Conservation (phyloP, 1,284 basidiomycete genomes). For the Apiotrichum porosum region DNA sequence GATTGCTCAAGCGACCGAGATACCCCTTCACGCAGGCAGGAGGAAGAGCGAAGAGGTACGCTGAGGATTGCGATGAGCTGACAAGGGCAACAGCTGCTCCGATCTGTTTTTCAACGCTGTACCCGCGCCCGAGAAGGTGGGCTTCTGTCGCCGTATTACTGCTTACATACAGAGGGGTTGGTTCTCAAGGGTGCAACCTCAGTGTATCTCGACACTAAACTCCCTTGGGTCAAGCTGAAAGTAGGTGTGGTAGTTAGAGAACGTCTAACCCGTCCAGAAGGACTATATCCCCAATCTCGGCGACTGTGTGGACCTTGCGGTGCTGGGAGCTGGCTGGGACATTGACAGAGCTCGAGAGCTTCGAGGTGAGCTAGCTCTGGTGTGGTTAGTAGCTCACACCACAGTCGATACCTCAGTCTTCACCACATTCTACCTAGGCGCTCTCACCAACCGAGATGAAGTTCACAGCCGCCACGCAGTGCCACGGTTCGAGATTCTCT, state of each 20-base stretch:
- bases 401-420: conserved; percentile 65
- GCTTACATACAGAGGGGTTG: conserved; percentile 59
- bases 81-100: conserved; percentile 8
- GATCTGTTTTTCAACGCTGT: not conserved
- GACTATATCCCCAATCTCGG: conserved; percentile 80
- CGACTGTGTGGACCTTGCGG: conserved; percentile 71
- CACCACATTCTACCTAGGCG: conserved; percentile 72
- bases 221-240: conserved; percentile 73
- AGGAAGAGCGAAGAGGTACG: conserved; percentile 1
- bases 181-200: conserved; percentile 71
- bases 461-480: conserved; percentile 22
- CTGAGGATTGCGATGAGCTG: no score
- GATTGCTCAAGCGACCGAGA: conserved; percentile 55
- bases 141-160: no score
- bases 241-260: conserved; percentile 13
- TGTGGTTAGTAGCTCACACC: not conserved
- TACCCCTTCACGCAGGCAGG: conserved; percentile 36
- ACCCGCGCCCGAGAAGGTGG: conserved; percentile 1
- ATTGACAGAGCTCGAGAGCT: conserved; percentile 68
- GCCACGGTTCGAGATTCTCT: conserved; percentile 66
- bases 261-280: conserved; percentile 54
- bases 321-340: conserved; percentile 73
- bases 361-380: conserved; percentile 54
- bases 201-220: conserved; percentile 58
- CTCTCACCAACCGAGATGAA: conserved; percentile 33